A percentile compares a stretch with the other conserved stretches of the same genome.
phyloP scores from a whole-genome alignment of 2,329 filamentous ascomycete species.

The Didymella pinodella region DNA sequence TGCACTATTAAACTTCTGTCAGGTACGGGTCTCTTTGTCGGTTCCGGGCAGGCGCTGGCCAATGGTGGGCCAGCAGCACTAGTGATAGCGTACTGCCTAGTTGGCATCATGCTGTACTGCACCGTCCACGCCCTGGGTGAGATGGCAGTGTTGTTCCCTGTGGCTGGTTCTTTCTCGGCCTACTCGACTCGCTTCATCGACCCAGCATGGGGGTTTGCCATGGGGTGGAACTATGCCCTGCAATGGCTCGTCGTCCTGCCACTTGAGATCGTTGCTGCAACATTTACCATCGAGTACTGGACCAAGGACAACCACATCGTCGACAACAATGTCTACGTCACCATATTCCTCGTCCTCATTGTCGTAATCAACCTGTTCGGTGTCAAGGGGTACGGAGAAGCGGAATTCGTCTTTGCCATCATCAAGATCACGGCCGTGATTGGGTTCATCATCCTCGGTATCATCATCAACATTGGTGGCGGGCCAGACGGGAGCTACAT shows the following conservation, averaged over 20 bases:
- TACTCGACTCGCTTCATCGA: slow-evolving; percentile 93
- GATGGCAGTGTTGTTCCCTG: slow-evolving; percentile 87
- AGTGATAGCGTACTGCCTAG: slow-evolving; percentile 1
- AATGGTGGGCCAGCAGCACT: slow-evolving; percentile 53
- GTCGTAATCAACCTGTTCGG: slow-evolving; percentile 44
- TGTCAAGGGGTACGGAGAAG: neutral
- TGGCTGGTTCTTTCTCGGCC: slow-evolving; percentile 89
- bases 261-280: slow-evolving; percentile 85
- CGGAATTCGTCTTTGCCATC: slow-evolving; percentile 50
- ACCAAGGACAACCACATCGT: slow-evolving; percentile 20
- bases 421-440: slow-evolving; percentile 25
- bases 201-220: slow-evolving; percentile 92
- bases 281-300: slow-evolving; percentile 83
- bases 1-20: slow-evolving; percentile 26
- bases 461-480: slow-evolving; percentile 65
- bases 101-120: slow-evolving; percentile 80
- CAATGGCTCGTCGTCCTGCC: slow-evolving; percentile 88
- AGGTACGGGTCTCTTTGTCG: slow-evolving; percentile 68
- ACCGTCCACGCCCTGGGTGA: slow-evolving; percentile 90
- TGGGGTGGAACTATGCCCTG: slow-evolving; percentile 93
- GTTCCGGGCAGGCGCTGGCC: slow-evolving; percentile 63
- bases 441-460: slow-evolving; percentile 62
- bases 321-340: slow-evolving; percentile 48
- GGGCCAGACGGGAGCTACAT: slow-evolving; percentile 59
- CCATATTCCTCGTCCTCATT: slow-evolving; percentile 50